These are phyloP conservation scores for Leucogyrophana mollusca DNA, from an alignment of 768 basidiomycete species.

Conservation along the genomic window DNA sequence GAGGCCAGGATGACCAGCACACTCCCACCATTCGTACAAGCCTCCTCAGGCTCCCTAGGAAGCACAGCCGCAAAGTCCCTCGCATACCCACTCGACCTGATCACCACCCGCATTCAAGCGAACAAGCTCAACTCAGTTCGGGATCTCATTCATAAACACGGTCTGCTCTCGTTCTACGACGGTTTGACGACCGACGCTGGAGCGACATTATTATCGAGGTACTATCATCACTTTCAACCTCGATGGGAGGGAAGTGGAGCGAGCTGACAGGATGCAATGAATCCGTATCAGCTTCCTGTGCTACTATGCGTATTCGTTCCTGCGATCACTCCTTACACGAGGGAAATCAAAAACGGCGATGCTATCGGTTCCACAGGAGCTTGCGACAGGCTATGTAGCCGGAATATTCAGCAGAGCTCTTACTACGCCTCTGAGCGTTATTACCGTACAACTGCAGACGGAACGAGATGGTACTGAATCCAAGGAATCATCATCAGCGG, in stretches of 20 bases:
- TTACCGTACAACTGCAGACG: slow-evolving; percentile 55
- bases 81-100: slow-evolving; percentile 60
- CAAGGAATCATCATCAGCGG: slow-evolving; percentile 12
- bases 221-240: slow-evolving; percentile 8
- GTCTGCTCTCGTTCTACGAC: slow-evolving; percentile 47
- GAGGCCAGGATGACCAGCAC: slow-evolving; percentile 57
- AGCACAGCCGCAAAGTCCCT: slow-evolving; percentile 52
- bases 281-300: slow-evolving; percentile 49
- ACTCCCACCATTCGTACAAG: slow-evolving; percentile 59
- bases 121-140: slow-evolving; percentile 7
- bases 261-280: neutral
- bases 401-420: slow-evolving; percentile 55
- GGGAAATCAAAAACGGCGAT: slow-evolving; percentile 22
- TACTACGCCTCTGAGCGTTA: slow-evolving; percentile 53
- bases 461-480: slow-evolving; percentile 34
- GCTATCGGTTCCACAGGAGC: slow-evolving; percentile 40
- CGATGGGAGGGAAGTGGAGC: neutral
- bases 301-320: slow-evolving; percentile 56
- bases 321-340: slow-evolving; percentile 40
- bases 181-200: slow-evolving; percentile 52
- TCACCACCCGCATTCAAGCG: slow-evolving; percentile 49
- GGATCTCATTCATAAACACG: slow-evolving; percentile 35
- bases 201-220: slow-evolving; percentile 56
- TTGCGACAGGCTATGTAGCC: slow-evolving; percentile 54
- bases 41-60: slow-evolving; percentile 55